Evolutionary conservation across 176 grass and related monocot genomes (phyloP).

Genomic region (Urochloa ruziziensis): DNA sequence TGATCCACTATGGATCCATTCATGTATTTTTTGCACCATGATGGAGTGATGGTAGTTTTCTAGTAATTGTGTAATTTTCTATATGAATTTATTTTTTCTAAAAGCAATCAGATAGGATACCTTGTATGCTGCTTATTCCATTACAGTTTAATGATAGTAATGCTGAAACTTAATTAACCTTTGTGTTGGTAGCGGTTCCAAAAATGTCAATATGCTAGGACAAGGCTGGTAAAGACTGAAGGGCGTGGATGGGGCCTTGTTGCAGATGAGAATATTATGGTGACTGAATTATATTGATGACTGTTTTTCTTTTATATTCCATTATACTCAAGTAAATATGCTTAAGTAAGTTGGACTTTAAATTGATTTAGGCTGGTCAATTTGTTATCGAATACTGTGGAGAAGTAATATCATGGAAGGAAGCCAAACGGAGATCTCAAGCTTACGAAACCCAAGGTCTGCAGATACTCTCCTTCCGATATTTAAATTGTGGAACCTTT

Average conservation of each 20-base stretch:
- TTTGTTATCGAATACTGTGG: conserved; percentile 99
- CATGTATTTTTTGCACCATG: not conserved
- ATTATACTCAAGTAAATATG: conserved; percentile 10
- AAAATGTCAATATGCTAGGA: conserved; percentile 82
- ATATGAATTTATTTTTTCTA: not conserved
- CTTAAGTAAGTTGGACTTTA: not conserved
- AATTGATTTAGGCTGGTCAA: conserved; percentile 70
- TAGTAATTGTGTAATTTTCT: not conserved
- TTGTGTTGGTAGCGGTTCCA: conserved; percentile 74
- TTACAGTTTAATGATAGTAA: not conserved
- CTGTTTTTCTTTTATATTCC: not conserved
- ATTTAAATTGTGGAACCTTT: conserved; percentile 1
- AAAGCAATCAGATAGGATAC: conserved; percentile 6
- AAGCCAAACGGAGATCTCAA: conserved; percentile 78
- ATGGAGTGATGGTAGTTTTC: not conserved
- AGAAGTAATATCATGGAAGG: conserved; percentile 98
- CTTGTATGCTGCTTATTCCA: not conserved
- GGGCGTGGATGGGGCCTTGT: conserved; percentile 95
- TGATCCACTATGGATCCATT: not conserved
- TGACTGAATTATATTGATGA: conserved; percentile 33
- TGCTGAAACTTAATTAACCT: conserved; percentile 13
- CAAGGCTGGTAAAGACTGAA: conserved; percentile 83
- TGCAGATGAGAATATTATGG: conserved; percentile 87
- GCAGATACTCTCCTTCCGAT: conserved; percentile 25
- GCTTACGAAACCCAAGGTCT: conserved; percentile 82